Conservation (phyloP, 305 asterid genomes). For the Striga hermonthica region DNA sequence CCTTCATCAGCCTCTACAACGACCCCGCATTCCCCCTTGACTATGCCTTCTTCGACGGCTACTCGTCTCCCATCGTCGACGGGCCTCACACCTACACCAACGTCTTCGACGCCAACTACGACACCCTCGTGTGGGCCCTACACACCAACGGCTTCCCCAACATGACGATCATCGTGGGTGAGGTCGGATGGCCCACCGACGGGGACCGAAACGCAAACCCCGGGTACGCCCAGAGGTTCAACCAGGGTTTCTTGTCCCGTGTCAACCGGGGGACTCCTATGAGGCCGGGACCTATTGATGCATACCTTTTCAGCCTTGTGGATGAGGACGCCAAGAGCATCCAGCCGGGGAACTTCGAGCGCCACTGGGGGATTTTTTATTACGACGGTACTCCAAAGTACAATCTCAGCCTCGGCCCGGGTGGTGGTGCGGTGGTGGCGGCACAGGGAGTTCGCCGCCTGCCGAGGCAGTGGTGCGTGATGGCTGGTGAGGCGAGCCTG, state of each 20-base stretch:
- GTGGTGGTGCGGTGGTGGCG: slow-evolving; percentile 54
- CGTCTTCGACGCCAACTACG: slow-evolving; percentile 84
- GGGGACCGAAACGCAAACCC: slow-evolving; percentile 62
- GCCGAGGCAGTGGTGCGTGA: slow-evolving; percentile 69
- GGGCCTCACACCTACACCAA: slow-evolving; percentile 49
- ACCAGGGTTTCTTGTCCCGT: slow-evolving; percentile 77
- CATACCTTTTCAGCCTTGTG: slow-evolving; percentile 77
- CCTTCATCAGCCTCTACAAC: slow-evolving; percentile 74
- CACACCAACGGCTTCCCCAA: slow-evolving; percentile 68
- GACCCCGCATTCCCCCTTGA: slow-evolving; percentile 73
- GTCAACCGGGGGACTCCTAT: slow-evolving; percentile 74
- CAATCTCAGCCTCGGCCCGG: slow-evolving; percentile 60
- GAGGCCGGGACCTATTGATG: slow-evolving; percentile 77
- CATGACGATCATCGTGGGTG: slow-evolving; percentile 71
- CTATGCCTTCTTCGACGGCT: slow-evolving; percentile 89
- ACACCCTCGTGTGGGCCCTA: slow-evolving; percentile 80
- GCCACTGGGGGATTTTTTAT: slow-evolving; percentile 88
- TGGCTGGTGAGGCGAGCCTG: slow-evolving; percentile 49
- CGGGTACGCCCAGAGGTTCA: slow-evolving; percentile 66
- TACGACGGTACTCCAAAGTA: slow-evolving; percentile 80
- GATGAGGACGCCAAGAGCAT: slow-evolving; percentile 92
- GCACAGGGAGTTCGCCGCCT: slow-evolving; percentile 44
- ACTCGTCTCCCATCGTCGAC: slow-evolving; percentile 65
- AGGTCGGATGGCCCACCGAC: slow-evolving; percentile 95
- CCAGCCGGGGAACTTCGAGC: slow-evolving; percentile 91